A percentile compares a stretch with the other conserved stretches of the same genome.
Conservation (phyloP, 2,329 filamentous ascomycete species). For the Periconia macrospinosa region DNA sequence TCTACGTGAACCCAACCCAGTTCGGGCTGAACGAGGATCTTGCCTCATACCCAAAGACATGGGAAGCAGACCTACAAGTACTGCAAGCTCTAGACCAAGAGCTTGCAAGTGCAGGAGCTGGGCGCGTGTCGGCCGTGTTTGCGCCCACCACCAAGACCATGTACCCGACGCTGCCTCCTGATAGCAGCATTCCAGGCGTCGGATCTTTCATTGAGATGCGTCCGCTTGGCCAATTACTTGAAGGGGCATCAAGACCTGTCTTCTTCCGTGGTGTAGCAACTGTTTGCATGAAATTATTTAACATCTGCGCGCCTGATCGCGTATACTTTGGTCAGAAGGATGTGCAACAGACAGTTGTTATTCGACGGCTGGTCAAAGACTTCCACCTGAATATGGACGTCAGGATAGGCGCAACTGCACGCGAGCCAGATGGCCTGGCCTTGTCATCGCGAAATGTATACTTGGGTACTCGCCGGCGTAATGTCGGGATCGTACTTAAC, state of each 20-base stretch:
- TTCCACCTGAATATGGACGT: slow-evolving; percentile 79
- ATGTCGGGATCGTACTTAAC: slow-evolving; percentile 71
- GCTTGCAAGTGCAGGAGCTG: slow-evolving; percentile 58
- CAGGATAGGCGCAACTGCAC: slow-evolving; percentile 71
- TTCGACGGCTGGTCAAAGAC: slow-evolving; percentile 83
- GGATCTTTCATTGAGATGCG: slow-evolving; percentile 93
- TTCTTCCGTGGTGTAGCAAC: slow-evolving; percentile 97
- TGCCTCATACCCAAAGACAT: slow-evolving; percentile 85
- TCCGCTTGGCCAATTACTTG: slow-evolving; percentile 76
- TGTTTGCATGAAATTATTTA: slow-evolving; percentile 92
- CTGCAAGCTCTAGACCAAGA: slow-evolving; percentile 71
- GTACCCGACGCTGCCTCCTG: slow-evolving; percentile 80
- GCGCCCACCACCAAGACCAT: slow-evolving; percentile 80
- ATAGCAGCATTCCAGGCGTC: slow-evolving; percentile 71
- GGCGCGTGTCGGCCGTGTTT: slow-evolving; percentile 80
- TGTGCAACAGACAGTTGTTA: slow-evolving; percentile 90
- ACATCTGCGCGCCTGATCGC: slow-evolving; percentile 74
- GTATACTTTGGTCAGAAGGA: slow-evolving; percentile 98
- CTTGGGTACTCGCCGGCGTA: slow-evolving; percentile 73
- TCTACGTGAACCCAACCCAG: slow-evolving; percentile 96
- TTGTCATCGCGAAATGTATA: slow-evolving; percentile 95
- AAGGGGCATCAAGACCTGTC: slow-evolving; percentile 83
- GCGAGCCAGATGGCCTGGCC: slow-evolving; percentile 81
- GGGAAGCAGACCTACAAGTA: slow-evolving; percentile 72
- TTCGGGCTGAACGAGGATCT: slow-evolving; percentile 90